These are phyloP conservation scores for Macrophomina phaseolina DNA, from an alignment of 2,329 filamentous ascomycete genomes.

Conservation along the genomic window DNA sequence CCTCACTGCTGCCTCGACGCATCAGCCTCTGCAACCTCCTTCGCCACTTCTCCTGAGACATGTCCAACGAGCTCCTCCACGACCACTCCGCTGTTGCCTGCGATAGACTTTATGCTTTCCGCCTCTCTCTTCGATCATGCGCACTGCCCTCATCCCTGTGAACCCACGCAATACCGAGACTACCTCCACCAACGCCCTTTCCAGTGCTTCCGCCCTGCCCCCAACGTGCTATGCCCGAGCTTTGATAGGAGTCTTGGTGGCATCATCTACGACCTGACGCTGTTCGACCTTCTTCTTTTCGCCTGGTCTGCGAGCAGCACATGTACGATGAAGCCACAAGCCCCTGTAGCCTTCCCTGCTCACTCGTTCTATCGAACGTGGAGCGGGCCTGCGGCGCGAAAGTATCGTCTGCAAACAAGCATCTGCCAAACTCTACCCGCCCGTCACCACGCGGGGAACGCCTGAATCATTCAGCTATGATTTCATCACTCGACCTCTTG, in stretches of 20 bases:
- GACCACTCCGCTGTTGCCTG: not conserved
- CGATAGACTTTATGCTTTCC: not conserved
- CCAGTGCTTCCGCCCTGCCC: not conserved
- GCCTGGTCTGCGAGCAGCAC: not conserved
- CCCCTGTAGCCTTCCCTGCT: no score
- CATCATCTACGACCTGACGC: conserved; percentile 1
- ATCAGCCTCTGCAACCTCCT: not conserved
- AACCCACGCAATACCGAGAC: not conserved
- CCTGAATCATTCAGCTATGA: not conserved
- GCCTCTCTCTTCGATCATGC: not conserved
- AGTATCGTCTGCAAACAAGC: conserved; percentile 18
- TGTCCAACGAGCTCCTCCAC: not conserved
- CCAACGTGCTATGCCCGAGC: not conserved
- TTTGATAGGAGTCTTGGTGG: not conserved
- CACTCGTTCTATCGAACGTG: no score
- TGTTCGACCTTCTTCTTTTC: not conserved
- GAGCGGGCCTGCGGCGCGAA: not conserved
- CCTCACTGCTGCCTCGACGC: not conserved
- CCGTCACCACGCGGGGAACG: not conserved
- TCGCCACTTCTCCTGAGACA: not conserved
- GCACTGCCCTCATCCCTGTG: not conserved
- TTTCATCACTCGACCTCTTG: not conserved
- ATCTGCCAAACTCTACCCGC: not conserved
- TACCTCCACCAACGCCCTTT: not conserved
- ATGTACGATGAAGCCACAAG: not conserved